A percentile compares a stretch with the other conserved stretches of the same genome.
Evolutionary conservation across 768 basidiomycete species (phyloP).

Genomic region (Porpolomopsis calyptriformis): DNA sequence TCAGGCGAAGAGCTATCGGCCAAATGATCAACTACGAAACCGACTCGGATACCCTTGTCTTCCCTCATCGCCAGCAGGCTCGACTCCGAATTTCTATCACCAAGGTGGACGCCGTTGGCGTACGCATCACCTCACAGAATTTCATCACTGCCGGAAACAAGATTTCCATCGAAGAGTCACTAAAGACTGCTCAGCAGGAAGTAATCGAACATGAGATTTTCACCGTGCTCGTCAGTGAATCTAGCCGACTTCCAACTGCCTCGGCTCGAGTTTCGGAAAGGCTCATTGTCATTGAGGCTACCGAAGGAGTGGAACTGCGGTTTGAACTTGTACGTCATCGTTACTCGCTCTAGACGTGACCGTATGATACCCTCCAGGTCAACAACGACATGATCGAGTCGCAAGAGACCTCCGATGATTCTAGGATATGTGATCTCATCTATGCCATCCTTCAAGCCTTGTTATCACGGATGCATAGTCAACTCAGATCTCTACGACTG

Average conservation of each 20-base stretch:
- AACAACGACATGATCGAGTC: constrained; percentile 18
- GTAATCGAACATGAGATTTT: constrained; percentile 77
- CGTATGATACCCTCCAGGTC: constrained; percentile 19
- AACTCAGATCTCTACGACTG: constrained; percentile 33
- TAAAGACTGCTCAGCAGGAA: constrained; percentile 57
- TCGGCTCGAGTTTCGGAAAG: constrained; percentile 72
- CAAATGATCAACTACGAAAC: constrained; percentile 45
- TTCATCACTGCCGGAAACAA: constrained; percentile 20
- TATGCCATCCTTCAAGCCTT: constrained; percentile 54
- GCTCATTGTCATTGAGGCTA: constrained; percentile 66
- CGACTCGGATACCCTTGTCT: constrained; percentile 36
- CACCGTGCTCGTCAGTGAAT: constrained; percentile 59
- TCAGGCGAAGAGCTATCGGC: constrained; percentile 63
- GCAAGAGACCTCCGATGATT: constrained; percentile 15
- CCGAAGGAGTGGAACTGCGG: constrained; percentile 53
- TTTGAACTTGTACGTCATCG: constrained; percentile 56
- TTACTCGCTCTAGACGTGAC: constrained; percentile 6
- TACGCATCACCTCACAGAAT: constrained; percentile 27
- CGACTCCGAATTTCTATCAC: constrained; percentile 52
- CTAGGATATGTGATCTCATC: constrained; percentile 54
- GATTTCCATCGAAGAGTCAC: constrained; percentile 35
- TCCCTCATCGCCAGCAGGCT: constrained; percentile 54
- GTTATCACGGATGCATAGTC: constrained; percentile 48
- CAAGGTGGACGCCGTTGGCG: constrained; percentile 24
- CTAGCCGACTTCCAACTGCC: constrained; percentile 64